Evolutionary conservation across 305 asterid species (phyloP), one percentile per base, ranked within the genome.

Genomic region (Salvia sclarea): DNA sequence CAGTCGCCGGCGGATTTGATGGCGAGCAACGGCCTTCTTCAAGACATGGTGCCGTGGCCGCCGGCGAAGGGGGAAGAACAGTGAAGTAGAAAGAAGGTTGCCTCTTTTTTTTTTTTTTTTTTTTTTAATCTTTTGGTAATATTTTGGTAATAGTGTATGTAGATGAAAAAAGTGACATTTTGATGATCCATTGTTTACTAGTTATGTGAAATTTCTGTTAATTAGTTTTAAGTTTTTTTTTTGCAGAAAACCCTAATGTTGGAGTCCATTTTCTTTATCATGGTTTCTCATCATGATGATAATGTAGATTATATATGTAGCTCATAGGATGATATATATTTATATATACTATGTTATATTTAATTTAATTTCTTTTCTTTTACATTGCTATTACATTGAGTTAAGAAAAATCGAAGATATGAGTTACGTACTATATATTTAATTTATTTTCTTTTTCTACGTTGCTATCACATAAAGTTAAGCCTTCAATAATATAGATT

Each of bases 11-110:
- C 75, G 21, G 24, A 7, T 31, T 66, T 75, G 68, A 24, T 74
- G 44, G 21, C 66, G 25, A 82, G 79, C 62, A 61, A 84, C 50
- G 90, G 87, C 1, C 89, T 83, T 45, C 84, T 85, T 68, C 86
- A 87, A 66, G 89, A 87, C 44, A 64, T 87, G n/a, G 72, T 87
- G 76, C 87, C 88, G 7, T 73, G 78, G 67, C 75, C 88, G 2
- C 16, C 53, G 7, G 47, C 78, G 13, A 77, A 74, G 63, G 65
- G 75, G 8, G 81, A 84, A 61, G 79, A 69, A 8, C 55, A 25
- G 30, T 61, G 65, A 57, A 20, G 1, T 48, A n/a, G 0, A 11
- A 5, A 16, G 6, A n/a, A 16, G 0, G 37, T 37, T 61, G 47
- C 11, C 40, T 22, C 47, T 25, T 44, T 17, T 49, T 41, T n/a